Percentiles rank a stretch among this genome's conserved stretches.
phyloP scores from a whole-genome alignment of 805 yeast species.

The Candida pseudoglaebosa region DNA sequence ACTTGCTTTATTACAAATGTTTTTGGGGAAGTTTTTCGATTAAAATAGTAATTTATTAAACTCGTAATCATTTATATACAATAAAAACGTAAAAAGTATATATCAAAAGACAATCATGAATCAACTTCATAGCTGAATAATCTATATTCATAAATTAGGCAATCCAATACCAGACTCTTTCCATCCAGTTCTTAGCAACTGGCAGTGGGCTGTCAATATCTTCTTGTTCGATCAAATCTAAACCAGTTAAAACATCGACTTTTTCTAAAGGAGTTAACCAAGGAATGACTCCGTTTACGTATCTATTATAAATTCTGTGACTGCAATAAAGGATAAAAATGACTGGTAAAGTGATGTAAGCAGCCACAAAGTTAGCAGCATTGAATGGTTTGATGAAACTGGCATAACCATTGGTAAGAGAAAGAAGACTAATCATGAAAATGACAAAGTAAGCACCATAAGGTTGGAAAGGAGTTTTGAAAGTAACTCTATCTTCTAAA shows the following conservation, averaged over 20 bases:
- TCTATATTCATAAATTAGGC: slow-evolving; percentile 19
- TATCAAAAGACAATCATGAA: too few species aligned
- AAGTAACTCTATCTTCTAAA: slow-evolving; percentile 54
- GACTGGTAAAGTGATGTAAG: slow-evolving; percentile 64
- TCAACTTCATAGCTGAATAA: neutral
- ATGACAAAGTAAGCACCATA: slow-evolving; percentile 54
- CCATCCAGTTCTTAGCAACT: slow-evolving; percentile 36
- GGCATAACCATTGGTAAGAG: slow-evolving; percentile 70
- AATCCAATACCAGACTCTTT: slow-evolving; percentile 50
- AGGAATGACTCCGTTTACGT: slow-evolving; percentile 19
- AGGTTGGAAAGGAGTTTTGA: slow-evolving; percentile 53
- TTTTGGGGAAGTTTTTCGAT: too few species aligned
- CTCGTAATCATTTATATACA: neutral
- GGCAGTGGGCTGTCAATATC: slow-evolving; percentile 35
- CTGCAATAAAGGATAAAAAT: slow-evolving; percentile 52
- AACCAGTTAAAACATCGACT: slow-evolving; percentile 58
- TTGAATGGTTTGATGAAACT: slow-evolving; percentile 61
- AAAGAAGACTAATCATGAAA: slow-evolving; percentile 45
- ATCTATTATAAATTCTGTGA: slow-evolving; percentile 47
- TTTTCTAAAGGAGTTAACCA: slow-evolving; percentile 52
- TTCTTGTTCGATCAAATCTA: slow-evolving; percentile 57
- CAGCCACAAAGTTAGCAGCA: slow-evolving; percentile 60
- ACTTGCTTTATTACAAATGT: too few species aligned
- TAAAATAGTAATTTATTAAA: too few species aligned
- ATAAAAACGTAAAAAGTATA: neutral